Evolutionary conservation across 306 rosid genomes (phyloP), one percentile per base, ranked within the genome.

Genomic region (Luffa aegyptiaca): DNA sequence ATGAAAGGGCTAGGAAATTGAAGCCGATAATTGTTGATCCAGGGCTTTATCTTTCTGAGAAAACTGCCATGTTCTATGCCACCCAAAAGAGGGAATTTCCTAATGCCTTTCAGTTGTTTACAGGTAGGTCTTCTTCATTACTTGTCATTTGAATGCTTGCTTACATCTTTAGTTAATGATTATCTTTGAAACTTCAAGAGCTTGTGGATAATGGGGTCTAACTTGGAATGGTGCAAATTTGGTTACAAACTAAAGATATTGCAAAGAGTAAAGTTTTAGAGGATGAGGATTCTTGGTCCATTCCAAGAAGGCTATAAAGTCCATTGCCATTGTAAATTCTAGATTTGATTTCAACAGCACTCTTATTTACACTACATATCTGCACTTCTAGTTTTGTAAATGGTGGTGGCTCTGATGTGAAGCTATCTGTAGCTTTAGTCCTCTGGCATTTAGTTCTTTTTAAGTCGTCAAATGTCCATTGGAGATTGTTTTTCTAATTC

Each of bases 71-170:
- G 97, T 95, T 95, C 86, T 89, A 88, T 85, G 99, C 94, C 49
- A 86, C 99, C 16, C 97, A 95, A 83, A 90, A 91, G 84, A 91
- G 97, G 86, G 94, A 87, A 41, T 88, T 90, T 73, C 99, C 99
- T n/a, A 81, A 87, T 77, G 96, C 97, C 17, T 93, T 86, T 86
- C 93, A 83, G 49, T 49, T 93, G 75, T 95, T 95, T 86, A 89
- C 90, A 79, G 99, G 99, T 95, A 14, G 57, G 42, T 10, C 17
- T 61, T 45, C 31, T 18, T 59, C 55, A 17, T 20, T 77, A 2
- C 69, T 58, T 21, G 1, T 6, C 69, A 8, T 77, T 36, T 59
- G 44, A 45, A 14, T 45, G 57, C 3, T 64, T 51, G 20, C 76
- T 46, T 20, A 11, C 51, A 76, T 79, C 62, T 48, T 64, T 35